Evolutionary conservation across 2,329 filamentous ascomycete species (phyloP), one percentile per base, ranked within the genome.

Genomic region (Ophiostoma sp.): DNA sequence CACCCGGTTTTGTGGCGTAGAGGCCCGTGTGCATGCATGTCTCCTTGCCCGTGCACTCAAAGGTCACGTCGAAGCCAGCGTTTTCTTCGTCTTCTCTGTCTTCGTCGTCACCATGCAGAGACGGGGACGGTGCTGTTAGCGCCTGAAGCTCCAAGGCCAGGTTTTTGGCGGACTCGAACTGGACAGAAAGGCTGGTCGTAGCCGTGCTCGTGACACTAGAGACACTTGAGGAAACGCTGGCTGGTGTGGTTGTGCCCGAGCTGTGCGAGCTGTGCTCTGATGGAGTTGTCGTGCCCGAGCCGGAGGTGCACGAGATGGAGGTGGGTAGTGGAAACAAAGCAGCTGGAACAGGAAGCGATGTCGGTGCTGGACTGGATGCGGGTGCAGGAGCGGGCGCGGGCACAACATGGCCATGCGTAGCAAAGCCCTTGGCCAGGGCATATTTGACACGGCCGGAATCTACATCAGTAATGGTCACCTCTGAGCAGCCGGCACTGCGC

Each of bases 21-120:
- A 93, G 85, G n/a, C 86, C 84, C 1, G 88, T 89, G 75, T 92
- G 89, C 78, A 91, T 87, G 75, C 89, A 92, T 0, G 85, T 82
- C 71, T 90, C 89, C 70, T 92, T 90, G 41, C 90, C 90, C 0
- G 90, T 92, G 75, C 89, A 92, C 77, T 93, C 90, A 72, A 92
- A 92, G 0, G 89, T 85, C 5, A 89, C 78, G 74, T 91, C 88
- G 2, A 91, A 84, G 64, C 89, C 88, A 1, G 81, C 84, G 74
- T 89, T 86, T 66, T 64, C 60, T 14, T 8, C 14, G 40, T 52
- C n/a, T 7, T 52, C 47, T 16, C 5, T 16, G 47, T 52, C 47
- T 9, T 52, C 47, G 11, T 8, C n/a, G 18, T 52, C 47, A 9
- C 47, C 18, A 52, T 52, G 5, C 6, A 3, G 8, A 52, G 14